phyloP scores from a whole-genome alignment of 129 eudicot species.

The Gnaphalium uliginosum region DNA sequence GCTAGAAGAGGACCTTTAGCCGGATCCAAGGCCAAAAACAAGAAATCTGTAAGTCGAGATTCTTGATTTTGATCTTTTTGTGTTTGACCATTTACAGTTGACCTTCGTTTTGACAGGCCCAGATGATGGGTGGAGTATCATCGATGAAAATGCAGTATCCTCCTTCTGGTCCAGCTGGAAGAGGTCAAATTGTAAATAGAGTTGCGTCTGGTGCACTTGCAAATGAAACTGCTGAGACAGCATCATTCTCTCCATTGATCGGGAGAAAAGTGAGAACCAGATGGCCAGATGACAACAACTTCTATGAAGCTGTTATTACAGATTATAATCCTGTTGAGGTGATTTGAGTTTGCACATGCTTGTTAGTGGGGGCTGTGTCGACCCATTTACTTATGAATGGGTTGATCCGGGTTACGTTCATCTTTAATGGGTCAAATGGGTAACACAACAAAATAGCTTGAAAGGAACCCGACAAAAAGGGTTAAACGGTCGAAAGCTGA shows the following conservation, averaged over 20 bases:
- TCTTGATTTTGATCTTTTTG: background rate
- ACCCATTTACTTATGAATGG: background rate
- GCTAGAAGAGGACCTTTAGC: slow-evolving; percentile 70
- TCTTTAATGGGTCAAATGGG: background rate
- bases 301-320: slow-evolving; percentile 86
- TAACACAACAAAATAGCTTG: background rate
- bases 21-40: slow-evolving; percentile 64
- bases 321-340: slow-evolving; percentile 70
- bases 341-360: slow-evolving; percentile 15
- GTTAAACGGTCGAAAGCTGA: background rate
- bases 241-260: slow-evolving; percentile 53
- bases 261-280: slow-evolving; percentile 88
- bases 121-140: slow-evolving; percentile 54
- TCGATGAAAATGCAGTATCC: slow-evolving; percentile 60
- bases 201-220: slow-evolving; percentile 53
- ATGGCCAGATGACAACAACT: slow-evolving; percentile 94
- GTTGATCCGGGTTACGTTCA: background rate
- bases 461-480: background rate
- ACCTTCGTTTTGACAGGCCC: slow-evolving; percentile 45
- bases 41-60: slow-evolving; percentile 65
- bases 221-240: slow-evolving; percentile 58
- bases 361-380: background rate
- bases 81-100: slow-evolving; percentile 6
- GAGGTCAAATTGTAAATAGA: slow-evolving; percentile 68
- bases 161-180: slow-evolving; percentile 54